Conservation (phyloP, 2,329 filamentous ascomycete genomes). For the Neonectria magnoliae region DNA sequence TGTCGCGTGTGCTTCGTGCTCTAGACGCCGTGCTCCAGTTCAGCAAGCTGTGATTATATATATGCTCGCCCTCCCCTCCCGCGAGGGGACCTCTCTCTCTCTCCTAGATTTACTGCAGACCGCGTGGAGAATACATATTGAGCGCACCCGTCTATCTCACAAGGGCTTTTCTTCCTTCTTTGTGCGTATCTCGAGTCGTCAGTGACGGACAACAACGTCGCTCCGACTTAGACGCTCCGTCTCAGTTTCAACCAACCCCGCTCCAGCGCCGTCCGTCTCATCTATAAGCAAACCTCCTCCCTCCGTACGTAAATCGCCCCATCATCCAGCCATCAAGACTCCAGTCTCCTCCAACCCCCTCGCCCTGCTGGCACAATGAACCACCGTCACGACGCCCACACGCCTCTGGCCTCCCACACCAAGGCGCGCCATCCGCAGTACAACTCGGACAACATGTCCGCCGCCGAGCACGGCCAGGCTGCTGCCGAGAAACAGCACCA, state of each 20-base stretch:
- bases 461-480: conserved; percentile 22
- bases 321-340: neutral
- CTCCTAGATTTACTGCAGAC: neutral
- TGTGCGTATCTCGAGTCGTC: neutral
- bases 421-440: conserved; percentile 21
- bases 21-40: neutral
- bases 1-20: neutral
- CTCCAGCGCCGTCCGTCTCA: neutral
- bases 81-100: neutral
- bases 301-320: neutral
- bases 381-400: neutral
- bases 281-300: neutral
- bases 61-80: neutral
- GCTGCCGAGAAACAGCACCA: neutral
- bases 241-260: conserved; percentile 2
- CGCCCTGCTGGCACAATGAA: conserved; percentile 11
- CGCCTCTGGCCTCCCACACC: conserved; percentile 3
- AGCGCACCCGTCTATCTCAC: neutral
- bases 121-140: neutral
- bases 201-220: neutral
- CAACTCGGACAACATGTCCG: conserved; percentile 25
- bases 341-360: neutral
- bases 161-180: neutral
- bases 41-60: neutral
- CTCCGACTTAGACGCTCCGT: neutral